Base-by-base conservation (phyloP, 768 basidiomycete species). In the Candolleomyces eurysporus region DNA sequence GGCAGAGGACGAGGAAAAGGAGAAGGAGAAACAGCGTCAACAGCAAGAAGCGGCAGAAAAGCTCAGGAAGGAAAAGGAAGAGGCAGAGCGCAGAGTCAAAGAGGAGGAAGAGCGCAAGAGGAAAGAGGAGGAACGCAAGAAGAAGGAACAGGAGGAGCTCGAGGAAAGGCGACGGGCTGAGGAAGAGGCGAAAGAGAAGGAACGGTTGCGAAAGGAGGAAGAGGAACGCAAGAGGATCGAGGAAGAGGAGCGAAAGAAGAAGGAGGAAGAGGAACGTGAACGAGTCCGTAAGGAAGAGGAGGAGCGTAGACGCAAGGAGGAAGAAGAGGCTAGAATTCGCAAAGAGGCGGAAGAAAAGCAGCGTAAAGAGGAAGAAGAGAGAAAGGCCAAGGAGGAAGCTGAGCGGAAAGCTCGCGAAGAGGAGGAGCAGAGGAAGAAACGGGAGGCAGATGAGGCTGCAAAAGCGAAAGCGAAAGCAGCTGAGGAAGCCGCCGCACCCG, bases 181-280 rank as follows among this genome's bases (percentile, higher is more conserved):
- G 69, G 73, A 78, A 66, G 73, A 71, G 54, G 65, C 69, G 52
- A 66, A 67, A 9, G 70, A 71, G 61, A 64, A 70, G 62, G 67
- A 70, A 56, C 64, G 70, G 26, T 63, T 67, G 52, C 61, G 68
- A 39, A 70, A 66, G 42, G 71, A 74, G 62, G 75, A 78, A 61
- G 76, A 75, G 48, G 74, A 73, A 63, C 73, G 69, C 61, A 72
- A 73, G 45, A 67, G 67, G 46, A 71, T 76, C 58, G 63, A 67
- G 63, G 64, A 69, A 63, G 71, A 69, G 40, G 76, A 79, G 49
- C 62, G 76, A 60, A 66, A 68, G 50, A 68, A 71, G 36, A 82
- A 85, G 57, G 81, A 83, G 30, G 84, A 84, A 67, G 73, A 75
- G 66, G 79, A 78, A 71, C 73, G 81, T 11, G 63, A 77, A 65